Evolutionary conservation across 768 basidiomycete species (phyloP).

Genomic region (Hortiboletus campestris): DNA sequence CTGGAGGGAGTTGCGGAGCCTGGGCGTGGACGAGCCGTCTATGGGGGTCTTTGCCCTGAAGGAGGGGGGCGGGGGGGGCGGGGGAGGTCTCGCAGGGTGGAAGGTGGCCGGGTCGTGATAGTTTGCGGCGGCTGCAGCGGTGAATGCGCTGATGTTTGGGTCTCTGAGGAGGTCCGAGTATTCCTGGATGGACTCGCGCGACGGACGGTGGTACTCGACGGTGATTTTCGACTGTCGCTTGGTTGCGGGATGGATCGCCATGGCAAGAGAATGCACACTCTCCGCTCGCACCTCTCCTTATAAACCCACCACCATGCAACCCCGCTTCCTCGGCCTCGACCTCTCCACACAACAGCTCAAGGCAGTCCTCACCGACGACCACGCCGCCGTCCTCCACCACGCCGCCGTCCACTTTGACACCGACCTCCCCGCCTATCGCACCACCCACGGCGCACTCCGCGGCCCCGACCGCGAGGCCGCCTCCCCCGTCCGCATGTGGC

Average conservation of each 20-base stretch:
- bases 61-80: slow-evolving; percentile 41
- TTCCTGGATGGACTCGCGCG: slow-evolving; percentile 73
- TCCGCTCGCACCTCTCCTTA: too few species aligned
- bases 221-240: slow-evolving; percentile 53
- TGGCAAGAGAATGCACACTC: too few species aligned
- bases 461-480: background rate
- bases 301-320: background rate
- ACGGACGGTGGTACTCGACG: slow-evolving; percentile 74
- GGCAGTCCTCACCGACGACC: background rate
- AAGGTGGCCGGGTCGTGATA: slow-evolving; percentile 35
- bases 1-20: slow-evolving; percentile 56
- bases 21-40: slow-evolving; percentile 33
- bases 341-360: slow-evolving; percentile 9
- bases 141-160: slow-evolving; percentile 53
- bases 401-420: background rate
- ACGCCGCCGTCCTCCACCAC: background rate
- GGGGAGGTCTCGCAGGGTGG: slow-evolving; percentile 43
- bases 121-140: slow-evolving; percentile 34
- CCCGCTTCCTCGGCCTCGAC: slow-evolving; percentile 1
- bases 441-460: background rate
- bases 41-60: slow-evolving; percentile 30
- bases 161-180: slow-evolving; percentile 71
- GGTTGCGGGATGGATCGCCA: slow-evolving; percentile 33
- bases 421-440: background rate
- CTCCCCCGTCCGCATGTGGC: slow-evolving; percentile 9